phyloP scores from a whole-genome alignment of 83 land plant genomes.

The Thuja plicata region DNA sequence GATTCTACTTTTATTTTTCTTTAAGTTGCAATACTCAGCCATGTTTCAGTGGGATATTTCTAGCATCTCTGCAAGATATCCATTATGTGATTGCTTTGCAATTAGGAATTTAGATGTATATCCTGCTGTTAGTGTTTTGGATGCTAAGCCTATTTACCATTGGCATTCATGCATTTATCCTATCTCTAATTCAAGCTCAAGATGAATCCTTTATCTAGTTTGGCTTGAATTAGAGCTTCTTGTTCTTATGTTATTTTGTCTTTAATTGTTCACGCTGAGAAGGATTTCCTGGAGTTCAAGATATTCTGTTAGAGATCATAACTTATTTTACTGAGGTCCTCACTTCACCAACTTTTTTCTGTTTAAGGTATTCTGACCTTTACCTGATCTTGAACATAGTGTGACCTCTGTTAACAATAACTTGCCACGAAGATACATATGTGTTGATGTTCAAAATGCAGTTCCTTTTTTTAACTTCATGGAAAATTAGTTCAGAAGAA shows the following conservation, averaged over 20 bases:
- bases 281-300: neutral
- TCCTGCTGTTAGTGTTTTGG: neutral
- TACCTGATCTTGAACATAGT: neutral
- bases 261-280: neutral
- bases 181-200: neutral
- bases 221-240: neutral
- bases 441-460: neutral
- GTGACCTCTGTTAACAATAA: neutral
- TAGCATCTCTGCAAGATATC: neutral
- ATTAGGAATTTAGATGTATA: neutral
- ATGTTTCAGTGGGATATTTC: neutral
- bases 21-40: neutral
- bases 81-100: neutral
- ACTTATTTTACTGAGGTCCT: neutral
- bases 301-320: neutral
- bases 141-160: neutral
- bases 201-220: neutral
- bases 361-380: neutral
- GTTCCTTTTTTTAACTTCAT: neutral
- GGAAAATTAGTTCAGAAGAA: neutral
- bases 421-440: neutral
- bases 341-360: neutral
- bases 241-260: neutral
- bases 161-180: neutral
- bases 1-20: neutral